phyloP scores from a whole-genome alignment of 2,329 filamentous ascomycete species.

The Colletotrichum falcatum region DNA sequence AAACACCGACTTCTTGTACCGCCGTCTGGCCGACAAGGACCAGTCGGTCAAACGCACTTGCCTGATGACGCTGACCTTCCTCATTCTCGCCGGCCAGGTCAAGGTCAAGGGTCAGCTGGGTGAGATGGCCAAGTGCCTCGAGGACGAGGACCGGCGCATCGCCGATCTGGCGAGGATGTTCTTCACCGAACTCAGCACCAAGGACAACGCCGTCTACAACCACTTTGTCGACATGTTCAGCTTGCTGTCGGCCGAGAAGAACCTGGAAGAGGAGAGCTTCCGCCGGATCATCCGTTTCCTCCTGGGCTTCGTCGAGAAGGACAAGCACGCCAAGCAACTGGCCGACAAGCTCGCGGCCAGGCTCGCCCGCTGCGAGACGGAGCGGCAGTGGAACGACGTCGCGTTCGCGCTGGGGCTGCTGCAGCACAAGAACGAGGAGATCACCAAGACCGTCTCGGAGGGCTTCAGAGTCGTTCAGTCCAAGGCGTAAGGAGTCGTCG shows the following conservation, averaged over 20 bases:
- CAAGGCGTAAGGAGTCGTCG: constrained; percentile 58
- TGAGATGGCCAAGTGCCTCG: constrained; percentile 98
- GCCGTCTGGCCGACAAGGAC: constrained; percentile 89
- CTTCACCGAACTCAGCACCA: constrained; percentile 96
- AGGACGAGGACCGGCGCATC: constrained; percentile 95
- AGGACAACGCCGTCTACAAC: constrained; percentile 99
- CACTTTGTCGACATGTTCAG: constrained; percentile 99
- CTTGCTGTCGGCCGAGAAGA: constrained; percentile 83
- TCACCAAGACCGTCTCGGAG: constrained; percentile 78
- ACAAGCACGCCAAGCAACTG: constrained; percentile 96
- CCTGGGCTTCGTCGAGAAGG: constrained; percentile 98
- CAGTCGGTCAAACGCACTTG: constrained; percentile 95
- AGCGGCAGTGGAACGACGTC: constrained; percentile 98
- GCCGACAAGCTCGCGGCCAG: constrained; percentile 92
- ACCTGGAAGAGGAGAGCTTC: constrained; percentile 86
- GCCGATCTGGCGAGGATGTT: constrained; percentile 97
- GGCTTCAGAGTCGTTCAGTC: constrained; percentile 80
- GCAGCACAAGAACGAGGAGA: constrained; percentile 94
- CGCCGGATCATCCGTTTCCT: constrained; percentile 91
- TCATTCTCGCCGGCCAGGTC: constrained; percentile 96
- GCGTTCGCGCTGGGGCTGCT: constrained; percentile 90
- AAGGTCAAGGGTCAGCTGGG: constrained; percentile 99
- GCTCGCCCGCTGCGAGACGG: constrained; percentile 86
- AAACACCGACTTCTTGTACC: constrained; percentile 98
- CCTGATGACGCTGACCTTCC: constrained; percentile 97